These are phyloP conservation scores for Ceratobasidium sp. DNA, from an alignment of 1,284 basidiomycete species.

Conservation along the genomic window DNA sequence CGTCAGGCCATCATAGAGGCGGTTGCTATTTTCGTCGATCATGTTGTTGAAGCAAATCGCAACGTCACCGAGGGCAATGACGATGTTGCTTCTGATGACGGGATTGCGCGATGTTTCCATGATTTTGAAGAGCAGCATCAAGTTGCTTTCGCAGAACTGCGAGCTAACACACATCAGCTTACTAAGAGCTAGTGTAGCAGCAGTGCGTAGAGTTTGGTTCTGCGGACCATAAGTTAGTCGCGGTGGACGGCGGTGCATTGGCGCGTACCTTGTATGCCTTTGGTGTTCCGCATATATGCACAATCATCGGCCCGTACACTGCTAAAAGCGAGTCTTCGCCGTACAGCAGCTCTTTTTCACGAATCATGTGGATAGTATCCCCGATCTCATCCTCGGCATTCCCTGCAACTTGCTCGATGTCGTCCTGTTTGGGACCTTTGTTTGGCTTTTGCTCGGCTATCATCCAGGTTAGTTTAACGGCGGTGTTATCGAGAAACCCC, in stretches of 20 bases:
- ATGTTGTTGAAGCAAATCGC: conserved; percentile 96
- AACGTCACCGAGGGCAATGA: conserved; percentile 96
- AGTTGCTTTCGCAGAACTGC: conserved; percentile 90
- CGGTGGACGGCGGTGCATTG: not conserved
- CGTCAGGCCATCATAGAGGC: conserved; percentile 91
- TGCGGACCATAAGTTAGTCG: conserved; percentile 48
- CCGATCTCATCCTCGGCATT: conserved; percentile 99
- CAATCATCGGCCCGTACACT: conserved; percentile 87
- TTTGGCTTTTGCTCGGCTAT: conserved; percentile 26
- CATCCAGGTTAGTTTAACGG: not conserved
- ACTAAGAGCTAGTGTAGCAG: conserved; percentile 88
- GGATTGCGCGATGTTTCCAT: conserved; percentile 90
- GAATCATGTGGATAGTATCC: conserved; percentile 81
- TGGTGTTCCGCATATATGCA: conserved; percentile 87
- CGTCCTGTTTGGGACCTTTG: conserved; percentile 66
- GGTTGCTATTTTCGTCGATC: conserved; percentile 96
- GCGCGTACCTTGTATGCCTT: conserved; percentile 79
- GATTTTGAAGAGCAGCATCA: conserved; percentile 90
- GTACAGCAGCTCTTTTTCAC: conserved; percentile 89
- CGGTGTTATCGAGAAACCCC: conserved; percentile 29
- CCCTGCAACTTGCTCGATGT: conserved; percentile 95
- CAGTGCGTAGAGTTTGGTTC: conserved; percentile 86
- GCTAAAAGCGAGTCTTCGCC: conserved; percentile 84
- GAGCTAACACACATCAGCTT: conserved; percentile 97
- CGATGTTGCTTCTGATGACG: conserved; percentile 91